These are phyloP conservation scores for Plasmodium relictum DNA, from an alignment of 169 alveolate species.

Conservation along the genomic window DNA sequence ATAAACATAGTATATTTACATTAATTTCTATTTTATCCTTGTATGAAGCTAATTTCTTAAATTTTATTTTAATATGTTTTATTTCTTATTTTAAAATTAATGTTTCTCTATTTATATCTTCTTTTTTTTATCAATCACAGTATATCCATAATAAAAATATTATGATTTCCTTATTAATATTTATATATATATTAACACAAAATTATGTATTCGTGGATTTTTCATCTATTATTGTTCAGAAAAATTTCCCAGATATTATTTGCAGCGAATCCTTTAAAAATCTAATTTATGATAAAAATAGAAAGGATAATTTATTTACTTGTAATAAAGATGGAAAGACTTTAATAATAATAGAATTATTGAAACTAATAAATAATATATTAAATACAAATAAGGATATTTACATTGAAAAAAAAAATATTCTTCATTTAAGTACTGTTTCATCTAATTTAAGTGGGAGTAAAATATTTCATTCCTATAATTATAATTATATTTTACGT, in stretches of 20 bases:
- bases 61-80: conserved; percentile 56
- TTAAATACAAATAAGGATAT: conserved; percentile 68
- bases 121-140: conserved; percentile 41
- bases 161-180: conserved; percentile 16
- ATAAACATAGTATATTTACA: conserved; percentile 36
- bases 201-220: conserved; percentile 38
- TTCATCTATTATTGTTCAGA: conserved; percentile 11
- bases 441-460: conserved; percentile 45
- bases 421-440: conserved; percentile 28
- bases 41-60: conserved; percentile 30
- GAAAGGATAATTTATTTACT: conserved; percentile 14
- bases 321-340: conserved; percentile 31
- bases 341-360: conserved; percentile 25
- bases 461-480: conserved; percentile 55
- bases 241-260: conserved; percentile 16
- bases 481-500: conserved; percentile 30
- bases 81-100: conserved; percentile 40
- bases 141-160: conserved; percentile 64
- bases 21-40: conserved; percentile 39
- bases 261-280: conserved; percentile 2
- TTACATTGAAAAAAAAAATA: conserved; percentile 64
- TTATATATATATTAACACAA: conserved; percentile 37
- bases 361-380: conserved; percentile 50
- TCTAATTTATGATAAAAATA: conserved; percentile 32
- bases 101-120: conserved; percentile 9